These are phyloP conservation scores for Melastoma candidum DNA, from an alignment of 441 rosid genomes.

Conservation along the genomic window DNA sequence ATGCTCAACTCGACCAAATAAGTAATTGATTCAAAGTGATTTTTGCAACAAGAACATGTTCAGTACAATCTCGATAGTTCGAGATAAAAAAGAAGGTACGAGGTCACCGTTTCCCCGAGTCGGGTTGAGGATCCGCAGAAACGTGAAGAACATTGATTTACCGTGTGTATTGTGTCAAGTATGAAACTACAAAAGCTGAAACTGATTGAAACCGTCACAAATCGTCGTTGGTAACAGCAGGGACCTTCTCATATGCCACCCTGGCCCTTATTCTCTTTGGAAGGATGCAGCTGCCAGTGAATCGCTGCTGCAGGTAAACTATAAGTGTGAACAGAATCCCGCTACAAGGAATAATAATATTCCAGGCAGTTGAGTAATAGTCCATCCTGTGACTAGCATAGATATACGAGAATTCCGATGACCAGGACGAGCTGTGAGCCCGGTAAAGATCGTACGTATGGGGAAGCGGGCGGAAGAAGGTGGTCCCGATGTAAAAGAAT, in stretches of 20 bases:
- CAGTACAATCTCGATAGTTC: no score
- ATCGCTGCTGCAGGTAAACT: conserved; percentile 66
- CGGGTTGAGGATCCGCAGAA: no score
- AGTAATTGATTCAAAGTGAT: no score
- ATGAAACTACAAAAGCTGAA: no score
- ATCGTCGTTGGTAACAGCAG: conserved; percentile 37
- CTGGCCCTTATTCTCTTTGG: conserved; percentile 42
- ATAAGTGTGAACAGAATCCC: conserved; percentile 49
- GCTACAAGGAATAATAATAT: conserved; percentile 46
- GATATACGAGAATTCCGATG: conserved; percentile 49
- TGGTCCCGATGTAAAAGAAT: conserved; percentile 51
- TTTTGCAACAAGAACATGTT: no score
- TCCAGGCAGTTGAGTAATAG: conserved; percentile 88
- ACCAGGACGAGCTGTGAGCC: conserved; percentile 45
- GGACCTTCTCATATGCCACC: conserved; percentile 51
- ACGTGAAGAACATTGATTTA: no score
- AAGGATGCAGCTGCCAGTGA: conserved; percentile 54
- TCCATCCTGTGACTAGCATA: conserved; percentile 72
- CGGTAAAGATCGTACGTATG: conserved; percentile 85
- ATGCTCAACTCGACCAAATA: no score
- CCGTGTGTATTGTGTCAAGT: no score
- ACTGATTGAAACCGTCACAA: conserved; percentile 14
- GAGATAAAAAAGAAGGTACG: no score
- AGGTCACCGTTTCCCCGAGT: no score
- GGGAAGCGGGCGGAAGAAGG: conserved; percentile 55